Base-by-base conservation (phyloP, 257 asterid genomes). In the Penstemon newberryi region DNA sequence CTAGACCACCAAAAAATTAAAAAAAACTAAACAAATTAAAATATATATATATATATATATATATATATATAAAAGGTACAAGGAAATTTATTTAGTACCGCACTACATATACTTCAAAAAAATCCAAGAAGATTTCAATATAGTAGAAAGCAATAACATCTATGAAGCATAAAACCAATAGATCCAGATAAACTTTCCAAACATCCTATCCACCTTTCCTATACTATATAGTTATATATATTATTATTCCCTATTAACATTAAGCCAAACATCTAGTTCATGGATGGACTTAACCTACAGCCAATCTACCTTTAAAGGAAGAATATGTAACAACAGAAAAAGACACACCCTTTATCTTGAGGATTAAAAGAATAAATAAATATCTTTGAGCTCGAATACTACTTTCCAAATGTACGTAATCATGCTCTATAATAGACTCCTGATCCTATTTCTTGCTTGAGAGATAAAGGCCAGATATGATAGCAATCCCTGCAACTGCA, bases 401-500 rank as follows among this genome's bases (percentile, higher is more conserved):
- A 49, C 54, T 49, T 49, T 12, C 18, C 15, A 49, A 49, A 6
- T 46, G 51, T 8, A 9, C 4, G 9, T 46, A 46, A 3, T 46
- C 51, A 12, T 10, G 3, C 4, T 0, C 54, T 49, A 49, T 1
- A 25, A 25, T 25, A 25, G 33, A 25, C 33, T 25, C 2, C 33
- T 25, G 33, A 25, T 25, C 0, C 75, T 81, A 91, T 79, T 91
- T 91, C 89, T 79, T 85, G 83, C 70, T 56, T 39, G 95, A 89
- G 51, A 87, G 72, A 72, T 89, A 89, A 55, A 91, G 73, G 70
- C 96, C 90, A 18, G 87, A 84, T 50, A 83, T 6, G 37, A 91
- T 78, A 63, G 94, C 90, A 44, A 75, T 82, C 42, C 96, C 96
- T 0, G 90, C 90, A 59, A 84, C 86, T 62, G 96, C 79, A 66